Evolutionary conservation across 305 asterid species (phyloP).

Genomic region (Solanum chacoense): DNA sequence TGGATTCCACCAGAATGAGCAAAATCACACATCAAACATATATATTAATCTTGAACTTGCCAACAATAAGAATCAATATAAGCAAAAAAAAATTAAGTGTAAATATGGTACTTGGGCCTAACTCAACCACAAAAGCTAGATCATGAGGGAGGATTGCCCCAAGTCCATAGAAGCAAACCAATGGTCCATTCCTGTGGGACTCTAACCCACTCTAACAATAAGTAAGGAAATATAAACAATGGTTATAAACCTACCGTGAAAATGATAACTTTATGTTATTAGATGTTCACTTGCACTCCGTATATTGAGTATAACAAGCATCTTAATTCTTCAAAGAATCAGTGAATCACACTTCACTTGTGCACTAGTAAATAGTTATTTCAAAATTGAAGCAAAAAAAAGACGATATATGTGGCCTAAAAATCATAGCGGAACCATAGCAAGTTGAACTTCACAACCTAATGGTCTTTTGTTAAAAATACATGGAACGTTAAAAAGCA

Average conservation of each 20-base stretch:
- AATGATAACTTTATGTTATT: neutral
- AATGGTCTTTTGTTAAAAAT: neutral
- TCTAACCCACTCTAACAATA: neutral
- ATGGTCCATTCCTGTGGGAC: neutral
- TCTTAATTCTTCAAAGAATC: neutral
- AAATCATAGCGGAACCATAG: neutral
- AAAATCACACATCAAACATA: neutral
- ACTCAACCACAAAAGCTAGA: neutral
- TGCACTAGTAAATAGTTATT: neutral
- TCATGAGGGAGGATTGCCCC: neutral
- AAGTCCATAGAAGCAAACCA: neutral
- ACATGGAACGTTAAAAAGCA: neutral
- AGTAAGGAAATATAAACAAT: neutral
- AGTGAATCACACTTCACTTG: neutral
- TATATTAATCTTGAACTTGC: neutral
- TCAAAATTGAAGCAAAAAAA: neutral
- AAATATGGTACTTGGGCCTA: neutral
- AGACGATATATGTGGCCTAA: neutral
- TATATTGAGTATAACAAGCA: neutral
- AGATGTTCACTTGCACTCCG: neutral
- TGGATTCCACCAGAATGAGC: neutral
- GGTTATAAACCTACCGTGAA: neutral
- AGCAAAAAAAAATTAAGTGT: neutral
- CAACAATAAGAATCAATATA: neutral
- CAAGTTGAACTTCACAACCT: neutral